Conservation (phyloP, 495 filamentous ascomycete species). For the Penicillium pancosmium region DNA sequence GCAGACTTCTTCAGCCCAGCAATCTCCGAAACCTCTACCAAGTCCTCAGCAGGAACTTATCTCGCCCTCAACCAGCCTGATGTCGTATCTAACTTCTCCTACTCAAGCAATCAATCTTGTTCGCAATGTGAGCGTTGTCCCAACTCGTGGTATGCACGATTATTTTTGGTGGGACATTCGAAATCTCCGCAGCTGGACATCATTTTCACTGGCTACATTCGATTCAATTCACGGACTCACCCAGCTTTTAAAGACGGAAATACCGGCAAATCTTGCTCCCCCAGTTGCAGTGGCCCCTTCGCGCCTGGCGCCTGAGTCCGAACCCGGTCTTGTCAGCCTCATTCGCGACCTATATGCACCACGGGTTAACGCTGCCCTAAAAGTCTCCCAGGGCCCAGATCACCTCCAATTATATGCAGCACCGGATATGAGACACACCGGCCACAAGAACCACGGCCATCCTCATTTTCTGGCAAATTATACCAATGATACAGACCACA, state of each 20-base stretch:
- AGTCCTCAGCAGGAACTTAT: constrained; percentile 37
- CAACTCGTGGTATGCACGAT: constrained; percentile 68
- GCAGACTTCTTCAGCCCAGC: constrained; percentile 43
- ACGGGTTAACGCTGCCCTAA: constrained; percentile 76
- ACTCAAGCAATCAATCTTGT: constrained; percentile 84
- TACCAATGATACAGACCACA: constrained; percentile 69
- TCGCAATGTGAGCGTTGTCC: constrained; percentile 71
- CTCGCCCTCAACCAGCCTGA: constrained; percentile 65
- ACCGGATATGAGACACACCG: constrained; percentile 54
- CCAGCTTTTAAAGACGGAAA: constrained; percentile 70
- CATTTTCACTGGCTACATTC: constrained; percentile 74
- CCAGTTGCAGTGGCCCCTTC: constrained; percentile 52
- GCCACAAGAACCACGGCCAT: constrained; percentile 54
- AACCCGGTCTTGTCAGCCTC: constrained; percentile 68
- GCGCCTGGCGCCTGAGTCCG: constrained; percentile 70
- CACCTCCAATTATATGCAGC: constrained; percentile 60
- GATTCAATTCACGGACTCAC: constrained; percentile 71
- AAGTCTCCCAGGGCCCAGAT: constrained; percentile 64
- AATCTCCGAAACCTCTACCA: constrained; percentile 52
- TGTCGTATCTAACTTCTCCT: constrained; percentile 74
- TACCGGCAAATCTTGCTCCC: constrained; percentile 66
- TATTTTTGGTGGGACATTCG: constrained; percentile 96
- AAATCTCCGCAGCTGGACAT: constrained; percentile 78
- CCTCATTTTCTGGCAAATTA: constrained; percentile 71
- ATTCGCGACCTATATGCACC: constrained; percentile 71